Evolutionary conservation across 257 asterid species (phyloP).

Genomic region (Penstemon barbatus): DNA sequence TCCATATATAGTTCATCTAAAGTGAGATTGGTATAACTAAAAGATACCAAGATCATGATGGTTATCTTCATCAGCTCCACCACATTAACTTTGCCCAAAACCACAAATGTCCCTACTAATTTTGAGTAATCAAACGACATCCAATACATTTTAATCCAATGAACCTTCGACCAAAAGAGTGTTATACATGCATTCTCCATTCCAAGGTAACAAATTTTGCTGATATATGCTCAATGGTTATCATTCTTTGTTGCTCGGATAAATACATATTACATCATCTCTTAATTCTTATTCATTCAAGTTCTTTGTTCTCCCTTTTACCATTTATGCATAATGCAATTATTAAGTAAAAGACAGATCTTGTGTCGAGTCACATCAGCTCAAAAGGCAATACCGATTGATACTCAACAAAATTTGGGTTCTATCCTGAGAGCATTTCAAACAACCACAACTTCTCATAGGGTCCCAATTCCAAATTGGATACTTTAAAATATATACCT

Average conservation of each 20-base stretch:
- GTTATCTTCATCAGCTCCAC: conserved; percentile 19
- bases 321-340: conserved; percentile 39
- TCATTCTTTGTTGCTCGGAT: conserved; percentile 6
- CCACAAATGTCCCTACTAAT: neutral
- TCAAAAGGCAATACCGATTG: conserved; percentile 37
- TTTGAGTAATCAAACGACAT: neutral
- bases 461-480: conserved; percentile 50
- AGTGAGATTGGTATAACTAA: neutral
- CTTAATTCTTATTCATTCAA: conserved; percentile 34
- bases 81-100: conserved; percentile 6
- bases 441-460: conserved; percentile 40
- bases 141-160: neutral
- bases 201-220: neutral
- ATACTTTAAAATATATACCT: conserved; percentile 28
- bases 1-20: neutral
- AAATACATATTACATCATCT: conserved; percentile 52
- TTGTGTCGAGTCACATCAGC: conserved; percentile 52
- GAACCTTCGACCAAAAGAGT: conserved; percentile 1
- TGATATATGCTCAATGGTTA: conserved; percentile 15
- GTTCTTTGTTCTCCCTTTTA: conserved; percentile 30
- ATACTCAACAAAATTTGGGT: conserved; percentile 32
- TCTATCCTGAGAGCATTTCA: conserved; percentile 25
- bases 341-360: conserved; percentile 54
- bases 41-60: conserved; percentile 4
- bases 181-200: conserved; percentile 2